phyloP scores from a whole-genome alignment of 2,329 filamentous ascomycete species.

The Claviceps cyperi region DNA sequence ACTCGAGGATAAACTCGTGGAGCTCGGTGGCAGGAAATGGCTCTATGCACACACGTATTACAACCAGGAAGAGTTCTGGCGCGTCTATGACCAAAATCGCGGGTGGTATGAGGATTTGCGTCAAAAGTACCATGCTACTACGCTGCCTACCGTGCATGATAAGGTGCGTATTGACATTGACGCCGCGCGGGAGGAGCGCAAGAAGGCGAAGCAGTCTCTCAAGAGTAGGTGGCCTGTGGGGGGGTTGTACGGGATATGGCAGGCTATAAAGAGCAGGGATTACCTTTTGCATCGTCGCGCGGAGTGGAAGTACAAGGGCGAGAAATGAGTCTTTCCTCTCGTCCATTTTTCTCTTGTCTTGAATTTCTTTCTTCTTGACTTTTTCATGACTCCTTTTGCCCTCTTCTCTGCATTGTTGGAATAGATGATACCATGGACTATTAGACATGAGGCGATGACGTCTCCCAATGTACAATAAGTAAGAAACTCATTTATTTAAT shows the following conservation, averaged over 20 bases:
- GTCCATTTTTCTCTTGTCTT: neutral
- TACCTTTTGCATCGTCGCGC: conserved; percentile 38
- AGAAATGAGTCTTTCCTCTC: neutral
- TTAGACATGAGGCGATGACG: no score
- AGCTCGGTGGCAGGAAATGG: conserved; percentile 71
- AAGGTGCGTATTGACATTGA: conserved; percentile 48
- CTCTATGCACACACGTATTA: conserved; percentile 81
- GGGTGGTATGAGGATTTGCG: conserved; percentile 48
- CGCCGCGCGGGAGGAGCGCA: conserved; percentile 24
- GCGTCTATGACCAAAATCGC: conserved; percentile 37
- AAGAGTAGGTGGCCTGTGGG: conserved; percentile 40
- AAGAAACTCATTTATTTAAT: neutral
- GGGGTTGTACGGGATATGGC: conserved; percentile 44
- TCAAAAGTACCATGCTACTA: conserved; percentile 44
- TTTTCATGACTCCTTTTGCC: neutral
- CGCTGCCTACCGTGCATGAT: conserved; percentile 53
- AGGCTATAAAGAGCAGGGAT: conserved; percentile 42
- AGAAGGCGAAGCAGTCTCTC: conserved; percentile 25
- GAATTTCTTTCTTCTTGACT: neutral
- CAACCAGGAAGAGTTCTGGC: conserved; percentile 55
- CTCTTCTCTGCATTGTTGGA: neutral
- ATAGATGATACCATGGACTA: conserved; percentile 3
- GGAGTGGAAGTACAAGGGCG: conserved; percentile 36
- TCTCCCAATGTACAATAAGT: neutral
- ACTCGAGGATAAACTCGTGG: conserved; percentile 53